Evolutionary conservation across 1,284 basidiomycete species (phyloP).

Genomic region (Phylloporus sp.): DNA sequence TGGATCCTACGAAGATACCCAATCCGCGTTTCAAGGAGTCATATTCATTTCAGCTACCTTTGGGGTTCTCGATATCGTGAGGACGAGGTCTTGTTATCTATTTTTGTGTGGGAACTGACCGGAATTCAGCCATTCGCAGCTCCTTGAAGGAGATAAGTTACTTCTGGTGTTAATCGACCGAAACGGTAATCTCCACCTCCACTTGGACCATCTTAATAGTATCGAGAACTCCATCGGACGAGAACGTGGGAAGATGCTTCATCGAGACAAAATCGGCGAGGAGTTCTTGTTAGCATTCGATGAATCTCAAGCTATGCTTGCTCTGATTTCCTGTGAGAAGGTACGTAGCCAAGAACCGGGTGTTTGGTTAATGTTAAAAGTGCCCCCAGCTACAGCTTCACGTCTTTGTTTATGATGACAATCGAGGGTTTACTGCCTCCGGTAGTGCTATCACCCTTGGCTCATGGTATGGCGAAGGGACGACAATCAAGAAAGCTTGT

Average conservation of each 20-base stretch:
- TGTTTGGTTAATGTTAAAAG: slow-evolving; percentile 8
- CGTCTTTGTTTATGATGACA: slow-evolving; percentile 53
- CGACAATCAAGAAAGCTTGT: slow-evolving; percentile 45
- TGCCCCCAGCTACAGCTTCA: slow-evolving; percentile 47
- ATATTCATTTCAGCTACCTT: slow-evolving; percentile 46
- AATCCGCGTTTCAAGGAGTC: slow-evolving; percentile 42
- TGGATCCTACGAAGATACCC: slow-evolving; percentile 48
- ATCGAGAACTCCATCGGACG: slow-evolving; percentile 45
- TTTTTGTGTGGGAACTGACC: slow-evolving; percentile 5
- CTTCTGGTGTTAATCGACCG: slow-evolving; percentile 51
- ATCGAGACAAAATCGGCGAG: slow-evolving; percentile 54
- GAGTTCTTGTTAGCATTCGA: slow-evolving; percentile 56
- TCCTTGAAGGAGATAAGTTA: slow-evolving; percentile 48
- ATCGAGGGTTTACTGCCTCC: slow-evolving; percentile 45
- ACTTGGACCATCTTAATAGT: slow-evolving; percentile 44
- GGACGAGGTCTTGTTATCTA: slow-evolving; percentile 16
- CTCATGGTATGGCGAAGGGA: slow-evolving; percentile 50
- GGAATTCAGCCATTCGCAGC: slow-evolving; percentile 43
- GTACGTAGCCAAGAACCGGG: slow-evolving; percentile 34
- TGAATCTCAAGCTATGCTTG: slow-evolving; percentile 55
- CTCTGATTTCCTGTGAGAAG: slow-evolving; percentile 50
- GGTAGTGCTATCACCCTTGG: slow-evolving; percentile 51
- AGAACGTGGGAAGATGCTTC: slow-evolving; percentile 43
- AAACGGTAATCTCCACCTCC: slow-evolving; percentile 44
- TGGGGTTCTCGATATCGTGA: slow-evolving; percentile 47